phyloP scores from a whole-genome alignment of 352 stramenopile species.

The Globisporangium ultimum region DNA sequence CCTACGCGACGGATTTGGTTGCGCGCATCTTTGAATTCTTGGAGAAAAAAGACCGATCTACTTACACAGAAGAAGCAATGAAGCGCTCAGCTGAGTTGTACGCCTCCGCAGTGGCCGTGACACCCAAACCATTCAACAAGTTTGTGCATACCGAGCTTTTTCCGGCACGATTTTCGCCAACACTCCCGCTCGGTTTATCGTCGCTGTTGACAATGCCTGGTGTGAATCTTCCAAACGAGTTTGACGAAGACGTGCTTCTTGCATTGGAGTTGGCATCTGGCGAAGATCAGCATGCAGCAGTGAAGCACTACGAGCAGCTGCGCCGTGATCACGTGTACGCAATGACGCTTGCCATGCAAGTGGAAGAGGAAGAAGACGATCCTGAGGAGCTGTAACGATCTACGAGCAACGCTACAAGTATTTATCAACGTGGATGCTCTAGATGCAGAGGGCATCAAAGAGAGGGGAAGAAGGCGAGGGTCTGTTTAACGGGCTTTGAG shows the following conservation, averaged over 20 bases:
- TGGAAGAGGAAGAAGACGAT: slow-evolving; percentile 34
- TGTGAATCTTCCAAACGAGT: slow-evolving; percentile 38
- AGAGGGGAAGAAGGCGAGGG: not conserved
- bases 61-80: slow-evolving; percentile 37
- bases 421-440: slow-evolving; percentile 26
- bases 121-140: slow-evolving; percentile 46
- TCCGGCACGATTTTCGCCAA: slow-evolving; percentile 46
- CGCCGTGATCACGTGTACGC: slow-evolving; percentile 47
- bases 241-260: slow-evolving; percentile 57
- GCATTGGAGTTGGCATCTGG: slow-evolving; percentile 59
- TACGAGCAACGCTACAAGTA: slow-evolving; percentile 14
- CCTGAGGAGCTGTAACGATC: slow-evolving; percentile 40
- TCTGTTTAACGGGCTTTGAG: not conserved
- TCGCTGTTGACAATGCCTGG: slow-evolving; percentile 34
- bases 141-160: slow-evolving; percentile 54
- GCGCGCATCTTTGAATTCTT: slow-evolving; percentile 79
- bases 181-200: slow-evolving; percentile 42
- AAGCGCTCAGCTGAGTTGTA: slow-evolving; percentile 48
- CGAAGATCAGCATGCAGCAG: slow-evolving; percentile 63
- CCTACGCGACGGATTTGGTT: slow-evolving; percentile 76
- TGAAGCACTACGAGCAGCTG: slow-evolving; percentile 59
- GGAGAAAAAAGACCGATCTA: slow-evolving; percentile 56
- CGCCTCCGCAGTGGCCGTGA: slow-evolving; percentile 35
- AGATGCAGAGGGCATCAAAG: not conserved
- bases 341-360: slow-evolving; percentile 51